Percentiles rank a stretch among this genome's conserved stretches.
Conservation (phyloP, 2,329 filamentous ascomycete genomes). For the Sporothrix pseudoabietina region DNA sequence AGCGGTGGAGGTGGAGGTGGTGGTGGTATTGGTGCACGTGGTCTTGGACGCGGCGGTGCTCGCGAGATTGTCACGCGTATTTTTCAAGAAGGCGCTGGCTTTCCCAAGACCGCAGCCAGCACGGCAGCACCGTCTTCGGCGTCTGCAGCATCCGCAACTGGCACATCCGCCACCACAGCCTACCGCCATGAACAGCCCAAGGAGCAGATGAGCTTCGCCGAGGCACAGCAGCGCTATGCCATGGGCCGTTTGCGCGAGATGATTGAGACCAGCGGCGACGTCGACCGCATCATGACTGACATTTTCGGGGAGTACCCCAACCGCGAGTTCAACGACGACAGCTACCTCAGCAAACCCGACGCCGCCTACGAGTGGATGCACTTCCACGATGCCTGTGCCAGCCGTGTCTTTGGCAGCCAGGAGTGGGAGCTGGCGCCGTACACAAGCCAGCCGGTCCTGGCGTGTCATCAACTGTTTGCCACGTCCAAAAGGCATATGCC, state of each 20-base stretch:
- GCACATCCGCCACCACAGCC: constrained; percentile 44
- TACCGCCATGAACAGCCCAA: constrained; percentile 58
- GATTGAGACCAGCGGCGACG: constrained; percentile 76
- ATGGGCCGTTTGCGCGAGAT: constrained; percentile 74
- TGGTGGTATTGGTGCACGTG: constrained; percentile 70
- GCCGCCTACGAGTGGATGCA: constrained; percentile 91
- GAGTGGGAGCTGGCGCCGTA: constrained; percentile 93
- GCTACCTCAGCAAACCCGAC: constrained; percentile 83
- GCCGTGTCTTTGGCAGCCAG: constrained; percentile 76
- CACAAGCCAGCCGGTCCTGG: constrained; percentile 80
- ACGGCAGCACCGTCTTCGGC: constrained; percentile 38
- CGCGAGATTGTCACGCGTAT: constrained; percentile 78
- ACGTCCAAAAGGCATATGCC: constrained; percentile 60
- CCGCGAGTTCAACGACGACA: constrained; percentile 91
- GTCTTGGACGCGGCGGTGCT: constrained; percentile 68
- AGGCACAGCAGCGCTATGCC: constrained; percentile 70
- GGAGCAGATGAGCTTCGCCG: constrained; percentile 68
- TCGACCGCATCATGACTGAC: constrained; percentile 76
- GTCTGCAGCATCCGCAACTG: constrained; percentile 39
- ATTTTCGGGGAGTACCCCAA: constrained; percentile 85
- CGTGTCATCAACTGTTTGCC: constrained; percentile 89
- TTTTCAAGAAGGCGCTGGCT: constrained; percentile 77
- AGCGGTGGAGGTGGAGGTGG: constrained; percentile 63
- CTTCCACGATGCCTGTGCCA: constrained; percentile 84
- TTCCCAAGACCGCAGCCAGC: constrained; percentile 58